phyloP scores from a whole-genome alignment of 768 basidiomycete genomes.

The Daedaleopsis nitida region DNA sequence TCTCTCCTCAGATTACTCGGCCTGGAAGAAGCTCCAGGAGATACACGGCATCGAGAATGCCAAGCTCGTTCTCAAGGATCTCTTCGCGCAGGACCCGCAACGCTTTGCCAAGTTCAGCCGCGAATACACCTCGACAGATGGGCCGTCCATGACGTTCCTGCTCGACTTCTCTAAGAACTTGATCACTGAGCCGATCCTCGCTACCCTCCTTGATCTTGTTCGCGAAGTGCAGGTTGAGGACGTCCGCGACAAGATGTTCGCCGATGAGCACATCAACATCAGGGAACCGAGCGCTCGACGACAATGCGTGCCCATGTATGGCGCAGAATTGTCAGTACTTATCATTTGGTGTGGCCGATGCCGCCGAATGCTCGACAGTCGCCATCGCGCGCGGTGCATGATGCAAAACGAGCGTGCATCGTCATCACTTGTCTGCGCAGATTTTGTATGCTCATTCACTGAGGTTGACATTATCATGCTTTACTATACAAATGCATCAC shows the following conservation, averaged over 20 bases:
- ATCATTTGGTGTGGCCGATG: too few relatives aligned
- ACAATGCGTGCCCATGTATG: too few relatives aligned
- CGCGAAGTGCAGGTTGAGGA: constrained; percentile 85
- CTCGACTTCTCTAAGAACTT: constrained; percentile 98
- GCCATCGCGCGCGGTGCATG: too few relatives aligned
- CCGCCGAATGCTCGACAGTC: too few relatives aligned
- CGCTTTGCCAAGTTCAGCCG: constrained; percentile 87
- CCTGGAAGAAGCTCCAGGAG: constrained; percentile 91
- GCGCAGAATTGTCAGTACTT: too few relatives aligned
- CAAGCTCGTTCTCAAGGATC: constrained; percentile 84
- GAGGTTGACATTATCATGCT: too few relatives aligned
- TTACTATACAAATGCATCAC: too few relatives aligned
- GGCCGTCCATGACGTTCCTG: constrained; percentile 77
- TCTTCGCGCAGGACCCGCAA: constrained; percentile 85
- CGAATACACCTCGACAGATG: constrained; percentile 67
- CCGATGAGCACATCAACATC: constrained; percentile 98
- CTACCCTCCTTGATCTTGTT: constrained; percentile 75
- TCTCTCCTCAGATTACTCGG: constrained; percentile 64
- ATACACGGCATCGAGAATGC: constrained; percentile 74
- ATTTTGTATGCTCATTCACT: too few relatives aligned
- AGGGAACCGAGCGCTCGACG: too few relatives aligned
- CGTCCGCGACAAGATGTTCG: constrained; percentile 90
- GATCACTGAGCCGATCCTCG: constrained; percentile 82
- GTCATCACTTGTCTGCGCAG: too few relatives aligned
- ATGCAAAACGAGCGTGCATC: too few relatives aligned